Percentiles rank a stretch among this genome's conserved stretches.
Conservation (phyloP, 2,329 filamentous ascomycete genomes). For the Hansfordia pulvinata region DNA sequence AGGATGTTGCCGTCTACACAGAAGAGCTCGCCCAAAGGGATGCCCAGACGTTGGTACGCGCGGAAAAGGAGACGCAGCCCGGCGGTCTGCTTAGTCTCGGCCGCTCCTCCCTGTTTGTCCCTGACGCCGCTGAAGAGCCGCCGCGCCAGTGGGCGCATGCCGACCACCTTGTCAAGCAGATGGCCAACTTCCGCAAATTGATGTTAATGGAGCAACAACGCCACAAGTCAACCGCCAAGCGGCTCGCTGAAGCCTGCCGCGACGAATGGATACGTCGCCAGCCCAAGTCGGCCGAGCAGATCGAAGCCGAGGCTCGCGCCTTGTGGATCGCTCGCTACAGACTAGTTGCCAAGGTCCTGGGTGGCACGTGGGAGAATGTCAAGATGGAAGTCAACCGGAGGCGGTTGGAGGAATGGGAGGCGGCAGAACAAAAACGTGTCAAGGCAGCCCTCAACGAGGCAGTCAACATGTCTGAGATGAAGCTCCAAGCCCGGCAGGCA, state of each 20-base stretch:
- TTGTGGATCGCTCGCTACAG: slow-evolving; percentile 57
- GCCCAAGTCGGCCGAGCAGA: slow-evolving; percentile 65
- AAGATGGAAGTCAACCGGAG: slow-evolving; percentile 45
- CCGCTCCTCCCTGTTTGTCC: slow-evolving; percentile 58
- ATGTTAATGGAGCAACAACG: slow-evolving; percentile 66
- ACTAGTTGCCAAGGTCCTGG: slow-evolving; percentile 46
- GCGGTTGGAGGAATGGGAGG: slow-evolving; percentile 48
- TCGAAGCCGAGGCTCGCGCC: slow-evolving; percentile 64
- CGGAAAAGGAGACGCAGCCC: slow-evolving; percentile 59
- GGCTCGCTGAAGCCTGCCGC: slow-evolving; percentile 63
- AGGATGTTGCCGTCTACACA: slow-evolving; percentile 44
- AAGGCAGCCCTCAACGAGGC: slow-evolving; percentile 61
- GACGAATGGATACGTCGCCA: slow-evolving; percentile 64
- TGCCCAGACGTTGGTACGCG: slow-evolving; percentile 51
- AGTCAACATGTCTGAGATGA: slow-evolving; percentile 57
- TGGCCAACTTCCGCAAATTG: slow-evolving; percentile 66
- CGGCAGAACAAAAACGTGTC: slow-evolving; percentile 47
- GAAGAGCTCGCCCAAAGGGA: slow-evolving; percentile 53
- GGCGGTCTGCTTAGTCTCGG: slow-evolving; percentile 63
- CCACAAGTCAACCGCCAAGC: slow-evolving; percentile 66
- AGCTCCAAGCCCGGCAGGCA: slow-evolving; percentile 47
- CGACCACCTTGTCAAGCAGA: slow-evolving; percentile 73
- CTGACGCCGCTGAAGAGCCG: slow-evolving; percentile 60
- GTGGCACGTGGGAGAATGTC: slow-evolving; percentile 52
- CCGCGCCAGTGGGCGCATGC: slow-evolving; percentile 71